These are phyloP conservation scores for Xanthoconium separans DNA, from an alignment of 1,284 basidiomycete genomes.

Conservation along the genomic window DNA sequence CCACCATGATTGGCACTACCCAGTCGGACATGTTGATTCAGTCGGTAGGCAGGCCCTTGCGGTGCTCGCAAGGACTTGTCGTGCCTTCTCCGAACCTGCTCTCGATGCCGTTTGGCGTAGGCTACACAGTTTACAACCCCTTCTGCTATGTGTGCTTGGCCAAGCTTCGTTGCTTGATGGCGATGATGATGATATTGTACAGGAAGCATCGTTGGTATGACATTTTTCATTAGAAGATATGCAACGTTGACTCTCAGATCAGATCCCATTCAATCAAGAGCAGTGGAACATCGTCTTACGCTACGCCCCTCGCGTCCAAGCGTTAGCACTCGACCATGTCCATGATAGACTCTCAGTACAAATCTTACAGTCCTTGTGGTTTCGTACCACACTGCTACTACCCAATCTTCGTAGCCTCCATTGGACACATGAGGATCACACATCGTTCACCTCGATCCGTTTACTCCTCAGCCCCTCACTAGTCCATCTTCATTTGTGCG, in stretches of 20 bases:
- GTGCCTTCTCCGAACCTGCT: slow-evolving; percentile 18
- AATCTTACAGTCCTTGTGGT: slow-evolving; percentile 8
- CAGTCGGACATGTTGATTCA: neutral
- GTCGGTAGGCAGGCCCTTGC: slow-evolving; percentile 9
- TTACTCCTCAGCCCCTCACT: slow-evolving; percentile 17
- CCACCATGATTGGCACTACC: neutral
- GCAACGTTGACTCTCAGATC: neutral
- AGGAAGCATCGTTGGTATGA: neutral
- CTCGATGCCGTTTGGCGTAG: slow-evolving; percentile 18
- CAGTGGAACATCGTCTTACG: slow-evolving; percentile 3
- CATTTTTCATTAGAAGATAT: neutral
- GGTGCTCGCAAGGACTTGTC: slow-evolving; percentile 23
- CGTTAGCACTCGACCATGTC: neutral
- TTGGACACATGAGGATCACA: neutral
- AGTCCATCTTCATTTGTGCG: neutral
- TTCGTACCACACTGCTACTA: slow-evolving; percentile 9
- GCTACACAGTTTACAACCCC: slow-evolving; percentile 7
- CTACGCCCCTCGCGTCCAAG: slow-evolving; percentile 10
- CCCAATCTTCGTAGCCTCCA: slow-evolving; percentile 13
- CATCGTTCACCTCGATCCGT: neutral
- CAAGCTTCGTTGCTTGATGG: neutral
- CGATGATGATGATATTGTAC: neutral
- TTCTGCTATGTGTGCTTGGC: slow-evolving; percentile 10
- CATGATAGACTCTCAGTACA: neutral
- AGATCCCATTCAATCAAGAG: neutral